Evolutionary conservation across 495 filamentous ascomycete genomes (phyloP).

Genomic region (Cudoniella acicularis): DNA sequence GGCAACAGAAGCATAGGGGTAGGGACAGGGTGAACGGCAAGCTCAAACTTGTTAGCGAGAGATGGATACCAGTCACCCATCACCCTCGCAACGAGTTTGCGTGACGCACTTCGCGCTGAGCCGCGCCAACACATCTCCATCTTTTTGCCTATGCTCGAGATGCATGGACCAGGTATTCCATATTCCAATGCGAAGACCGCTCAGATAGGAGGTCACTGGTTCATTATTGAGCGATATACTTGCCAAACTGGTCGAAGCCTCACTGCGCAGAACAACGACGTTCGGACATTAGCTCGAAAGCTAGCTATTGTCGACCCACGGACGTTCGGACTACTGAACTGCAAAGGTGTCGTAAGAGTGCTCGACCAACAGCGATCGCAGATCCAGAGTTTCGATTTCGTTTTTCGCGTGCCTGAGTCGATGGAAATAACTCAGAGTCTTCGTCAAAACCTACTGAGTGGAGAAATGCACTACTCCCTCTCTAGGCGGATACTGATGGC

Average conservation of each 20-base stretch:
- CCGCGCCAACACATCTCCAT: too few relatives aligned
- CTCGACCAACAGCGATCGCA: not conserved
- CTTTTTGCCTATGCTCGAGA: too few relatives aligned
- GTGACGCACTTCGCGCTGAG: too few relatives aligned
- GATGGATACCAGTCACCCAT: too few relatives aligned
- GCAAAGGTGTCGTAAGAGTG: slow-evolving; percentile 35
- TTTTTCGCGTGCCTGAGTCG: slow-evolving; percentile 4
- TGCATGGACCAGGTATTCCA: too few relatives aligned
- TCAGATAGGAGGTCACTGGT: slow-evolving; percentile 7
- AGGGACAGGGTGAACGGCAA: too few relatives aligned
- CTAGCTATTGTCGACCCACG: slow-evolving; percentile 34
- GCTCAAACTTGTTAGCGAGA: too few relatives aligned
- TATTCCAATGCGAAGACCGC: too few relatives aligned
- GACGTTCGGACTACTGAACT: slow-evolving; percentile 45
- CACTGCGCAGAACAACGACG: slow-evolving; percentile 28
- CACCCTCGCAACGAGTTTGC: too few relatives aligned
- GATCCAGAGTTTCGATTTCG: too few relatives aligned
- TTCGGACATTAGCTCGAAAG: slow-evolving; percentile 34
- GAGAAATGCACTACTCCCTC: not conserved
- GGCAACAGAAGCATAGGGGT: too few relatives aligned
- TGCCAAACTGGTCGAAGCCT: too few relatives aligned
- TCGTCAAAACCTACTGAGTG: not conserved
- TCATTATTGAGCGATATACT: slow-evolving; percentile 25
- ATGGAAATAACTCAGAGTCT: not conserved
- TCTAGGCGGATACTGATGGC: slow-evolving; percentile 33